These are phyloP conservation scores for Trypanosoma avium DNA, from an alignment of 208 protist genomes.

Conservation along the genomic window DNA sequence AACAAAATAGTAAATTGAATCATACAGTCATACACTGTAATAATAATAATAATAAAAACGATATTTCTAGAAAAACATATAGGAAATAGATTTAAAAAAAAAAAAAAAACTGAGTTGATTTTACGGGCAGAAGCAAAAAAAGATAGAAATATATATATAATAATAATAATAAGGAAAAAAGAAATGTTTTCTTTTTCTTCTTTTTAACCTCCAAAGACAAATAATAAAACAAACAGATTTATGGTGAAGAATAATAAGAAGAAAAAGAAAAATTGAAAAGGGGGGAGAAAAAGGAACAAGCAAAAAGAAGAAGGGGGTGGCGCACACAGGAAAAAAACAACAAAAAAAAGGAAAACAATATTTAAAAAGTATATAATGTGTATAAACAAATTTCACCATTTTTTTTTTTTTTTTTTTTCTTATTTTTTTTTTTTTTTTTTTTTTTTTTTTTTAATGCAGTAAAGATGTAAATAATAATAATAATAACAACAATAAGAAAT, in stretches of 20 bases:
- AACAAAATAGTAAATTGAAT: slow-evolving; percentile 24
- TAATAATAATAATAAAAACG: no score
- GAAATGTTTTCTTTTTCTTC: neutral
- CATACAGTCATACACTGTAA: no score
- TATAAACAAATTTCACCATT: neutral
- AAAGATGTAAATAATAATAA: no score
- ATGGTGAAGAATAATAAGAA: neutral
- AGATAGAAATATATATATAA: no score
- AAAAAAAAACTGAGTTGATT: no score
- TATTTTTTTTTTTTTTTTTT: slow-evolving; percentile 5
- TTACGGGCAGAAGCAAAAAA: no score
- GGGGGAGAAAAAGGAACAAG: neutral
- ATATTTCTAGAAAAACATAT: no score
- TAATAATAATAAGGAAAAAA: no score
- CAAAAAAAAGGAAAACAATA: slow-evolving; percentile 22
- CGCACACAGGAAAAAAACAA: neutral
- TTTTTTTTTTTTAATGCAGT: no score
- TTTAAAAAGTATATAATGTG: slow-evolving; percentile 5
- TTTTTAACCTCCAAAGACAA: neutral
- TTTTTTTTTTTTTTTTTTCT: slow-evolving; percentile 12
- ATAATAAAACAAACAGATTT: neutral
- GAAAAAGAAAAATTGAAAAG: neutral
- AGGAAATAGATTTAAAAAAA: no score
- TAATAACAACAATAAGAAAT: no score
- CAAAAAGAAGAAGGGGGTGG: neutral